Percentiles rank a stretch among this genome's conserved stretches.
Conservation (phyloP, 2,329 filamentous ascomycete genomes). For the Talaromyces sp. region DNA sequence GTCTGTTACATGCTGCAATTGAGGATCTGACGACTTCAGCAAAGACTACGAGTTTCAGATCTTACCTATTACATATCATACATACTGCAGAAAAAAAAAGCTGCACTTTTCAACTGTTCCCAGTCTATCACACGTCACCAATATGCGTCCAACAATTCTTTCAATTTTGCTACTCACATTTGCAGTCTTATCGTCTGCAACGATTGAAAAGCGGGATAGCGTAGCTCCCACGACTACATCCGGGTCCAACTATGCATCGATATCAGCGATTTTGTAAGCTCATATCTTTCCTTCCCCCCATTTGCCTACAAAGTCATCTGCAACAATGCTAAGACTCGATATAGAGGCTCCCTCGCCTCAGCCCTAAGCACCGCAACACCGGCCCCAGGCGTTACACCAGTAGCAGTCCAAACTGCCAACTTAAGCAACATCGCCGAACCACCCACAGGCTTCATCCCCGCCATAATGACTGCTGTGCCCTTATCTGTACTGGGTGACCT, state of each 20-base stretch:
- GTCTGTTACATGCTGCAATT: neutral
- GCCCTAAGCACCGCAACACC: conserved; percentile 13
- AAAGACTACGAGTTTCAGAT: neutral
- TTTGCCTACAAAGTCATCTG: neutral
- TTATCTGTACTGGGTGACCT: conserved; percentile 30
- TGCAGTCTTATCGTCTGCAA: conserved; percentile 4
- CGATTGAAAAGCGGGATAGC: conserved; percentile 1
- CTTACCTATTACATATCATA: neutral
- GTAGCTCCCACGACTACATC: conserved; percentile 5
- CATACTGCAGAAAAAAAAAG: neutral
- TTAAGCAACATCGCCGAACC: conserved; percentile 33
- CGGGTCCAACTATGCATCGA: conserved; percentile 8
- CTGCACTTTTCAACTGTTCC: neutral
- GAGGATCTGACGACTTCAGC: neutral
- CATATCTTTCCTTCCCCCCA: neutral
- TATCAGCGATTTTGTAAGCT: conserved; percentile 15
- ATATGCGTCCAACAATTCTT: conserved; percentile 5
- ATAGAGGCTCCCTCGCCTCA: conserved; percentile 13
- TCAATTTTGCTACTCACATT: conserved; percentile 6
- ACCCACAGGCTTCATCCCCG: conserved; percentile 28
- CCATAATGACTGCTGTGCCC: conserved; percentile 33
- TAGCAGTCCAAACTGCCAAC: conserved; percentile 27
- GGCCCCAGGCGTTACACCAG: conserved; percentile 3
- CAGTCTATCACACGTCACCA: neutral
- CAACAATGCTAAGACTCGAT: neutral